A percentile compares a stretch with the other conserved stretches of the same genome.
These are phyloP conservation scores for rapeseed (Brassica napus) DNA, from an alignment of 345 rosid genomes.

Conservation along the genomic window Da-Ae NC_063439.1:25855501-25856000, in stretches of 20 bases:
- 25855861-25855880: background rate
- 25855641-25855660: background rate
- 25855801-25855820: background rate
- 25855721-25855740: background rate
- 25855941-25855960: background rate
- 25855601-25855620: background rate
- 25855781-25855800: background rate
- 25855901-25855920: slow-evolving; percentile 18
- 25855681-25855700: background rate
- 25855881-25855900: slow-evolving; percentile 4
- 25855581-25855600: background rate
- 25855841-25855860: slow-evolving; percentile 4
- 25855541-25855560: background rate
- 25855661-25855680: background rate
- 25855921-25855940: slow-evolving; percentile 10
- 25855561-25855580: background rate
- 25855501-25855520: slow-evolving; percentile 87
- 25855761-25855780: background rate
- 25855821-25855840: background rate
- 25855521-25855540: slow-evolving; percentile 77
- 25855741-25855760: background rate
- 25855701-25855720: background rate
- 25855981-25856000: slow-evolving; percentile 1
- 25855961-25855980: slow-evolving; percentile 14
- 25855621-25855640: background rate